Percentiles rank a stretch among this genome's conserved stretches.
phyloP scores from a whole-genome alignment of 2,329 filamentous ascomycete species.

The Chaetomiaceae sp. region DNA sequence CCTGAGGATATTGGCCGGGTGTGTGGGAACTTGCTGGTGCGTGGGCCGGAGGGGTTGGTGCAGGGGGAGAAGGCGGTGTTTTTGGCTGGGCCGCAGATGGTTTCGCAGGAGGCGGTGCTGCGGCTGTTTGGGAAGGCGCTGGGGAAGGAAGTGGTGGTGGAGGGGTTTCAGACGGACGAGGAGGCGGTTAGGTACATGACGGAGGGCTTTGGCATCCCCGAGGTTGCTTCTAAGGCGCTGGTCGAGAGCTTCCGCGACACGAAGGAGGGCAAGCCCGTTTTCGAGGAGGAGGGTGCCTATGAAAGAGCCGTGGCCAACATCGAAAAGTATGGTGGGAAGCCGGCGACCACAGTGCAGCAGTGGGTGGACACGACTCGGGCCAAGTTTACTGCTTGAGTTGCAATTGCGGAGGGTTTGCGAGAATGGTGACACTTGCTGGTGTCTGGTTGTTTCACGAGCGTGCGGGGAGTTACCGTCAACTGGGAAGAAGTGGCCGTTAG shows the following conservation, averaged over 20 bases:
- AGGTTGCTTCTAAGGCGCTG: neutral
- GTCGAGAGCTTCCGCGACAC: neutral
- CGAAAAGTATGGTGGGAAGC: neutral
- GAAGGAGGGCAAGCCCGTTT: neutral
- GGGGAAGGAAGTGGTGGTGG: neutral
- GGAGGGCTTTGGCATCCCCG: too few species aligned
- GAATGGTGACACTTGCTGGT: too few species aligned
- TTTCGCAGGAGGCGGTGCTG: neutral
- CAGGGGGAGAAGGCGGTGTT: neutral
- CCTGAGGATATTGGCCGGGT: conserved; percentile 41
- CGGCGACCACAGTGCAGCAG: neutral
- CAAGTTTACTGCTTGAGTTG: too few species aligned
- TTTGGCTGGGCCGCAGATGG: neutral
- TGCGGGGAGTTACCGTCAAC: too few species aligned
- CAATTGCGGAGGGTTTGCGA: too few species aligned
- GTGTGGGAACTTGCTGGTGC: conserved; percentile 32
- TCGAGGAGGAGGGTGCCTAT: neutral
- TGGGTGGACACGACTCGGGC: neutral
- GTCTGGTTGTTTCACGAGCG: too few species aligned
- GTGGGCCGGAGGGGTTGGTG: neutral
- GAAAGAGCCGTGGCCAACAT: neutral
- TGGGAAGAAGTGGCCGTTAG: too few species aligned
- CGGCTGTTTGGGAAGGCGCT: neutral
- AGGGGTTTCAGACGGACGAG: neutral
- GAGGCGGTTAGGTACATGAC: neutral